Conservation (phyloP, 2,329 filamentous ascomycete genomes). For the Erysiphe neolycopersici region DNA sequence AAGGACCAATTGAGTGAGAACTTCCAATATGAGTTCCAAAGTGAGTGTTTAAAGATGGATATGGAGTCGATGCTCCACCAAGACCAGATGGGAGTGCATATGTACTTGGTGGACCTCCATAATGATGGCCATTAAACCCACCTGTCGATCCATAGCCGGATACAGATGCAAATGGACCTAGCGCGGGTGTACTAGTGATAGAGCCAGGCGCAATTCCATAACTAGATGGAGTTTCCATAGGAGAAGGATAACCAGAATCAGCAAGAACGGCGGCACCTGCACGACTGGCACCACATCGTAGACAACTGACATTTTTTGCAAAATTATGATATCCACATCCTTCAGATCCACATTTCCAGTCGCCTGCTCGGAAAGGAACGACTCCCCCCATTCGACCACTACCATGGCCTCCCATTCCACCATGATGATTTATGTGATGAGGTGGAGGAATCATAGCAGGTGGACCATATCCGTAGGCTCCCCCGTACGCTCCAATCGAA, state of each 20-base stretch:
- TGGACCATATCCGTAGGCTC: slow-evolving; percentile 39
- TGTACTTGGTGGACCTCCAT: slow-evolving; percentile 63
- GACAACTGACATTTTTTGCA: slow-evolving; percentile 94
- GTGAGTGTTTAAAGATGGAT: slow-evolving; percentile 60
- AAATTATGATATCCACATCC: slow-evolving; percentile 98
- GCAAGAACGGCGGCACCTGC: slow-evolving; percentile 84
- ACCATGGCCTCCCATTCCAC: slow-evolving; percentile 32
- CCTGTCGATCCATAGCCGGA: slow-evolving; percentile 39
- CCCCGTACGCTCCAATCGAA: slow-evolving; percentile 36
- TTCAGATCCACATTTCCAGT: slow-evolving; percentile 97
- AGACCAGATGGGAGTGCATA: slow-evolving; percentile 75
- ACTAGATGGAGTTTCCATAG: slow-evolving; percentile 62
- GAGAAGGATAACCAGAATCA: slow-evolving; percentile 71
- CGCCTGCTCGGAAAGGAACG: slow-evolving; percentile 90
- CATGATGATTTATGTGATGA: slow-evolving; percentile 42
- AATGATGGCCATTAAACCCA: slow-evolving; percentile 49
- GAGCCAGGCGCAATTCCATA: slow-evolving; percentile 69
- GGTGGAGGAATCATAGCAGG: slow-evolving; percentile 58
- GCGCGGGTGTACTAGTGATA: slow-evolving; percentile 63
- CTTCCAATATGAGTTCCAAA: slow-evolving; percentile 45
- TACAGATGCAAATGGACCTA: slow-evolving; percentile 46
- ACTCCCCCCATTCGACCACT: slow-evolving; percentile 62
- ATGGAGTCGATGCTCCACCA: slow-evolving; percentile 50
- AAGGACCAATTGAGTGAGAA: slow-evolving; percentile 61
- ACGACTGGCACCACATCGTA: slow-evolving; percentile 84